A percentile compares a stretch with the other conserved stretches of the same genome.
phyloP scores from a whole-genome alignment of 2,329 filamentous ascomycete genomes.

The Neofusicoccum cordaticola region DNA sequence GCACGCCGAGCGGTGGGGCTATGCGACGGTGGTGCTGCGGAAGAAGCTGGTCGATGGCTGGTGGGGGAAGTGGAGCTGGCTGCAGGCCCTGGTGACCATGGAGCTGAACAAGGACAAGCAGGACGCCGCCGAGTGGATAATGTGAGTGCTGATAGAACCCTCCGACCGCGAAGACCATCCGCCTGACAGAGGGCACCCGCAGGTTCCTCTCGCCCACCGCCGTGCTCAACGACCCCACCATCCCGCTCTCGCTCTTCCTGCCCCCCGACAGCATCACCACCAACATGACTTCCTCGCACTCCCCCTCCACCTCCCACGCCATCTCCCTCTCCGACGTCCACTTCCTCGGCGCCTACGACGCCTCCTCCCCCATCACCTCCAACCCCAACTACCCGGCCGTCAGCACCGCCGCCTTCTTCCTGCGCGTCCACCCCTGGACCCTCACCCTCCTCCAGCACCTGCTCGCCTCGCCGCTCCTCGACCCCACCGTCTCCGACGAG shows the following conservation, averaged over 20 bases:
- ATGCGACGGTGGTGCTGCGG: conserved; percentile 35
- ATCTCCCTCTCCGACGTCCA: conserved; percentile 23
- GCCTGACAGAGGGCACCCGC: not conserved
- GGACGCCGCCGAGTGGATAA: conserved; percentile 29
- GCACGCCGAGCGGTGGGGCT: conserved; percentile 35
- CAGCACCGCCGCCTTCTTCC: conserved; percentile 30
- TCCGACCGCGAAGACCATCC: not conserved
- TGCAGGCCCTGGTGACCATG: conserved; percentile 25
- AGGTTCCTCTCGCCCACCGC: conserved; percentile 28
- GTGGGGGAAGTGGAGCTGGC: conserved; percentile 36
- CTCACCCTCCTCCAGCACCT: conserved; percentile 22
- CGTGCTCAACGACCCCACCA: conserved; percentile 28
- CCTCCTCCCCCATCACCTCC: conserved; percentile 22
- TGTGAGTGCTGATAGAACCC: conserved; percentile 19
- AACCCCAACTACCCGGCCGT: conserved; percentile 25
- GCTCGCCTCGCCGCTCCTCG: conserved; percentile 24
- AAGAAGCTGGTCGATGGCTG: conserved; percentile 32
- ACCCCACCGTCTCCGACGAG: conserved; percentile 27
- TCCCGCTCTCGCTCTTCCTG: conserved; percentile 32
- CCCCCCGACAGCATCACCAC: conserved; percentile 29
- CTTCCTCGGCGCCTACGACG: conserved; percentile 27
- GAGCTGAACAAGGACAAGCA: conserved; percentile 28
- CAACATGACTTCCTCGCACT: conserved; percentile 27
- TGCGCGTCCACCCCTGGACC: conserved; percentile 28
- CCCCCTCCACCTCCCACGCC: conserved; percentile 25